Evolutionary conservation across 2,329 filamentous ascomycete species (phyloP), one percentile per base, ranked within the genome.

Genomic region (Metarhizium album): DNA sequence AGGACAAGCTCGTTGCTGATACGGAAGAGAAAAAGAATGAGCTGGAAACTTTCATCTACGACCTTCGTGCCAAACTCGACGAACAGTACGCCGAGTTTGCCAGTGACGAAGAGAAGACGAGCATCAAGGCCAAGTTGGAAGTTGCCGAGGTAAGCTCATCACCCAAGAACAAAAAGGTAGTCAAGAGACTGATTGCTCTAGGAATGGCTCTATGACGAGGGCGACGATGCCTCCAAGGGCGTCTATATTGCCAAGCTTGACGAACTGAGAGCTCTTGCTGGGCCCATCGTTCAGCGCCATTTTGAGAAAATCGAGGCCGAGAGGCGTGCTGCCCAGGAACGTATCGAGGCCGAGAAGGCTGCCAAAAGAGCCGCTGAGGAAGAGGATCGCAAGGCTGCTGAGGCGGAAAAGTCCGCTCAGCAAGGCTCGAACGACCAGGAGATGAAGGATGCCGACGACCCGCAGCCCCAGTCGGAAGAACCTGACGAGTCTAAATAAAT

Each of bases 21-120:
- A 98, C 93, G 37, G 93, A 97, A 68, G 90, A 97, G 76, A 95
- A 95, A 83, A 98, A 97, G 88, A 98, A 98, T 76, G 91, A 97
- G 74, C 87, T 98, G 49, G 93, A 98, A 78, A 84, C 88, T 23
- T 95, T 86, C 73, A 96, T 97, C 72, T 98, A 98, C 73, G 90
- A 97, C 64, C 80, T 95, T 66, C 87, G 91, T 61, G 89, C 89
- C 73, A 96, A 96, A 82, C 81, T 97, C 48, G 89, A 96, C 59
- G 90, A 94, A 62, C 80, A 89, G 60, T 96, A 94, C 68, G 75
- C 89, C 57, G 87, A 95, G 47, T 90, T 95, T 58, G 85, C 87
- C 55, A 93, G 75, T 62, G 90, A 96, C 4, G 88, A 94, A 46
- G 91, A 97, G 81, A 96, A 96, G 80, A 73, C 82, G 42, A 89